phyloP scores from a whole-genome alignment of 1,284 basidiomycete genomes.

The Naganishia sp. region DNA sequence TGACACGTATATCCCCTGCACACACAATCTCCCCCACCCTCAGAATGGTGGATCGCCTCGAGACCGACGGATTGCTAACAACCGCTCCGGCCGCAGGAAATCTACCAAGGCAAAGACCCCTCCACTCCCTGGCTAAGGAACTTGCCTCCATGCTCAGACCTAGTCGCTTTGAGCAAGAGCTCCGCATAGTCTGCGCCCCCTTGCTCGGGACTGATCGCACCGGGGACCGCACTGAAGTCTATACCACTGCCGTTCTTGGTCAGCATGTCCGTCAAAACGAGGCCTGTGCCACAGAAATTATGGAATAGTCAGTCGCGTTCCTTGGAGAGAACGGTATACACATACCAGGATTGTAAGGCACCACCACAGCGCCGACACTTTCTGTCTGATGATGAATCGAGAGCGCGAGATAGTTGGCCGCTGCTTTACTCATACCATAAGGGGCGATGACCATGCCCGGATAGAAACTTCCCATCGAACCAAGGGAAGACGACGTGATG shows the following conservation, averaged over 20 bases:
- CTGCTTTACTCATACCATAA: constrained; percentile 37
- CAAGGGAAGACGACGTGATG: constrained; percentile 32
- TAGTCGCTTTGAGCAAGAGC: background rate
- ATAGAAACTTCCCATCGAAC: constrained; percentile 6
- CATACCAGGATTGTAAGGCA: constrained; percentile 24
- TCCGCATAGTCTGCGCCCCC: background rate
- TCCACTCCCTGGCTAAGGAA: background rate
- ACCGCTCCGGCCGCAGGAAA: no score
- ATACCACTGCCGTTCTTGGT: background rate
- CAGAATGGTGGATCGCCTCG: no score
- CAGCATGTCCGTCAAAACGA: constrained; percentile 5
- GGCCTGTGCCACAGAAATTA: background rate
- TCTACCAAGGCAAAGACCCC: background rate
- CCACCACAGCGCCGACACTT: constrained; percentile 12
- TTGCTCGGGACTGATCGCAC: background rate
- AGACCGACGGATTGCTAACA: no score
- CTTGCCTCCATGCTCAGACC: constrained; percentile 6
- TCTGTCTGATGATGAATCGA: constrained; percentile 33
- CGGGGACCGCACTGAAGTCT: background rate
- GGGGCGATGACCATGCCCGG: constrained; percentile 14
- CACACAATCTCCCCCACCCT: no score
- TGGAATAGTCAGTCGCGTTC: background rate
- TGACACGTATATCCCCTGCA: no score
- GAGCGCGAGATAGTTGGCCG: constrained; percentile 32
- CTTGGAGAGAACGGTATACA: background rate